A percentile compares a stretch with the other conserved stretches of the same genome.
These are phyloP conservation scores for Calonectria hawksworthii DNA, from an alignment of 2,329 filamentous ascomycete species.

Conservation along the genomic window DNA sequence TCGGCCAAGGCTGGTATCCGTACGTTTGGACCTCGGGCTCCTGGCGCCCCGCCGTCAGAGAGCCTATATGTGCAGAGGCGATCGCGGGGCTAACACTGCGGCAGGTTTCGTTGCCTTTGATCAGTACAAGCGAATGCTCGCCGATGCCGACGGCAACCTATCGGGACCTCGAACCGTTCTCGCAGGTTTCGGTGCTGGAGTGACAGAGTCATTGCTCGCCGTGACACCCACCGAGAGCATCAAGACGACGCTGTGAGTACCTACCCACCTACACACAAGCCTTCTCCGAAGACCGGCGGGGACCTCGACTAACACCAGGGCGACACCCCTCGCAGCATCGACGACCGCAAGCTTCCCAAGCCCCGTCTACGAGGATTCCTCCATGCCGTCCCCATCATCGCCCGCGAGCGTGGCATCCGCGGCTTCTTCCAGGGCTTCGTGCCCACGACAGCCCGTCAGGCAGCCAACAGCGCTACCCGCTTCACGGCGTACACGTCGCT, in stretches of 20 bases:
- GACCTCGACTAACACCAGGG: not conserved
- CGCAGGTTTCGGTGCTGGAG: slow-evolving; percentile 93
- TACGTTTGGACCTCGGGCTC: slow-evolving; percentile 59
- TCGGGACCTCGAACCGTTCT: slow-evolving; percentile 92
- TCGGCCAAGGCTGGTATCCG: slow-evolving; percentile 95
- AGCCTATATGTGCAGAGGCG: not conserved
- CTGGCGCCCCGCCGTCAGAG: not conserved
- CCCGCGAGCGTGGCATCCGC: slow-evolving; percentile 85
- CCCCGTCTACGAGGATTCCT: slow-evolving; percentile 94
- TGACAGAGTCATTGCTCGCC: slow-evolving; percentile 92
- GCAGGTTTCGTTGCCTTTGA: slow-evolving; percentile 90
- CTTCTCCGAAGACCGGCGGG: not conserved
- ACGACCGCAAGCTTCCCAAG: slow-evolving; percentile 89
- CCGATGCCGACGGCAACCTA: slow-evolving; percentile 88
- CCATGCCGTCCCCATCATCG: slow-evolving; percentile 89
- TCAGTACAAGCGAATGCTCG: slow-evolving; percentile 87
- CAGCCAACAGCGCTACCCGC: slow-evolving; percentile 91
- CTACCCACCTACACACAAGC: not conserved
- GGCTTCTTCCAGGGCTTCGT: slow-evolving; percentile 99
- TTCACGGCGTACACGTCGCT: slow-evolving; percentile 93
- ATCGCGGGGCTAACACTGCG: slow-evolving; percentile 24
- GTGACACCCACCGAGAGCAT: slow-evolving; percentile 98
- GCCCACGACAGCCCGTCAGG: slow-evolving; percentile 93
- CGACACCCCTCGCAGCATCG: slow-evolving; percentile 73
- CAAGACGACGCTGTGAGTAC: slow-evolving; percentile 86